Percentiles rank a stretch among this genome's conserved stretches.
Conservation (phyloP, 2,329 filamentous ascomycete genomes). For the Epichloe gansuensis region DNA sequence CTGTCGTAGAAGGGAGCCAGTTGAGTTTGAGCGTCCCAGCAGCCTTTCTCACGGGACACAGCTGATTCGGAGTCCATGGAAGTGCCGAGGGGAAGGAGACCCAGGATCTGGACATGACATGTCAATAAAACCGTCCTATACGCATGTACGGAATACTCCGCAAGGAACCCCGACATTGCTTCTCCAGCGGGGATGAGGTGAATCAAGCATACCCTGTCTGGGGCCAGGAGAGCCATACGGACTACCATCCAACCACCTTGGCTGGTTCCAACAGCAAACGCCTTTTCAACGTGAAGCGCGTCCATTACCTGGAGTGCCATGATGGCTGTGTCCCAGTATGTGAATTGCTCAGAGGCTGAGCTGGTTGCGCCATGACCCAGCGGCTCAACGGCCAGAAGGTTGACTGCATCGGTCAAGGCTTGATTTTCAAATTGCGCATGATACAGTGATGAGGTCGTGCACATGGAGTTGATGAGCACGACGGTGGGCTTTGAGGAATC, state of each 20-base stretch:
- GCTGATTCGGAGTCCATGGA: constrained; percentile 41
- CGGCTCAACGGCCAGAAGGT: constrained; percentile 39
- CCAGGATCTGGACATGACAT: constrained; percentile 25
- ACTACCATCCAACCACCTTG: constrained; percentile 39
- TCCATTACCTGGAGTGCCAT: constrained; percentile 45
- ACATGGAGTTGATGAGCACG: constrained; percentile 40
- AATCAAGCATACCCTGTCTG: constrained; percentile 26
- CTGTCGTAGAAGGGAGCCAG: constrained; percentile 28
- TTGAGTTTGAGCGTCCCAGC: constrained; percentile 34
- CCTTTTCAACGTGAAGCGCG: constrained; percentile 31
- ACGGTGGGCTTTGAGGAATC: constrained; percentile 38
- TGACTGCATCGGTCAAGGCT: constrained; percentile 27
- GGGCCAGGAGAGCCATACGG: constrained; percentile 38
- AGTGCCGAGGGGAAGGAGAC: constrained; percentile 34
- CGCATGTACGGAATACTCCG: not conserved
- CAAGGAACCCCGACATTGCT: not conserved
- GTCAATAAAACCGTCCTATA: not conserved
- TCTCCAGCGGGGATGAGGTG: not conserved
- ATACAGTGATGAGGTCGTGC: constrained; percentile 34
- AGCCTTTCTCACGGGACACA: constrained; percentile 30
- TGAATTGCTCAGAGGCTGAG: constrained; percentile 33
- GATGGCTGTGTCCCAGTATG: constrained; percentile 41
- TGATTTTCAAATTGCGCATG: constrained; percentile 28
- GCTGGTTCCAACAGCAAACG: constrained; percentile 37
- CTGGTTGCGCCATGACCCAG: constrained; percentile 38